Base-by-base conservation (phyloP, 2,329 filamentous ascomycete species). In the Ophiostoma novo-ulmi region DNA sequence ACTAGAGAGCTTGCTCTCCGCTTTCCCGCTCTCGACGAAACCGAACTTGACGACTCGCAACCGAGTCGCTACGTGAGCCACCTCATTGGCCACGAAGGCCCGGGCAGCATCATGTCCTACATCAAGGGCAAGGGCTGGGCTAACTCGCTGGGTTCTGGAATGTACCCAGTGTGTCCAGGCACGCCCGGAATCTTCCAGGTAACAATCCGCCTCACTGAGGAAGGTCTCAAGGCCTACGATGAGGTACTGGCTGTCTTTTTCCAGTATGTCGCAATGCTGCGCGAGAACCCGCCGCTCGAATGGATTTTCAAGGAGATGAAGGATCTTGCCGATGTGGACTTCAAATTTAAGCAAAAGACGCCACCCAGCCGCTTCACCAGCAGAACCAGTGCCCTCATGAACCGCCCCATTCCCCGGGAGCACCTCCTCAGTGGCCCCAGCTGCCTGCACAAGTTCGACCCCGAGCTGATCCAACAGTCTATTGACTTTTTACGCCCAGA, bases 301-400 rank as follows among this genome's bases (percentile, higher is more conserved):
- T 98, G 95, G 95, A 93, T 98, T 71, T 94, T 95, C 72, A 88
- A 97, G 41, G 95, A 99, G 80, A 91, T 95, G 79, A 94, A 93
- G 79, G 89, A 89, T 48, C 89, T 98, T 81, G 89, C 91, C 64
- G 94, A 98, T 75, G 92, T 98, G 14, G 91, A 97, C 75, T 99
- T 99, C 84, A 92, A 91, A 74, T 99, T 97, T 81, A 92, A 89
- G 80, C 92, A 98, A 78, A 98, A 98, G 83, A 92, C 89, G 1
- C 92, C 92, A 0, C 93, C 94, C 1, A 95, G 91, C 77, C 88
- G 91, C 38, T 98, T 97, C 76, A 95, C 93, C 0, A 97, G 93
- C 82, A 88, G 87, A 72, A 88, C 93, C 74, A 93, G 91, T 77
- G 88, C 90, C 22, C 87, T 93, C 22, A 98, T 99, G 95, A 95